Evolutionary conservation across 1,284 basidiomycete genomes (phyloP).

Genomic region (Mycena sp.): DNA sequence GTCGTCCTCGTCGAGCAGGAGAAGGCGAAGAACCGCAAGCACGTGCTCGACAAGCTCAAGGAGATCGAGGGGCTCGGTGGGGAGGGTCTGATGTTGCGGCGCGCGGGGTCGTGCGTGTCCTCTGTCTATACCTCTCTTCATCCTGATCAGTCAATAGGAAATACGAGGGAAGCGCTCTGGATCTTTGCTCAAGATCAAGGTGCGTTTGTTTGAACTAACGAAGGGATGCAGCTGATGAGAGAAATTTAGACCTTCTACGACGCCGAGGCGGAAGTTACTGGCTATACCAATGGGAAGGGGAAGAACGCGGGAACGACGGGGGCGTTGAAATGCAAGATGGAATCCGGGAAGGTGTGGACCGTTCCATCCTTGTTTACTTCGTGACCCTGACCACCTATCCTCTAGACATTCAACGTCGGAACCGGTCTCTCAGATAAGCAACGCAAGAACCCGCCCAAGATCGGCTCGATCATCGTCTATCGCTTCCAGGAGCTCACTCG

Average conservation of each 20-base stretch:
- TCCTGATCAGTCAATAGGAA: conserved; percentile 38
- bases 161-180: conserved; percentile 65
- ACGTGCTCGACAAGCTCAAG: conserved; percentile 64
- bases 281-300: conserved; percentile 65
- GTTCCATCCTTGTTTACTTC: not conserved
- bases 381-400: not conserved
- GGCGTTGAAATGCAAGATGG: conserved; percentile 70
- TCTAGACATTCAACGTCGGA: conserved; percentile 64
- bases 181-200: conserved; percentile 71
- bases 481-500: conserved; percentile 73
- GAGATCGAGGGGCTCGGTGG: conserved; percentile 65
- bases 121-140: not conserved
- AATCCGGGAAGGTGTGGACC: conserved; percentile 59
- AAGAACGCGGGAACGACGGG: conserved; percentile 62
- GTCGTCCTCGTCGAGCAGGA: conserved; percentile 65
- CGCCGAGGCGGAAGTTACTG: conserved; percentile 70
- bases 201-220: conserved; percentile 27
- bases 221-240: not conserved
- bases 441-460: conserved; percentile 60
- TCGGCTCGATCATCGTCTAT: conserved; percentile 70
- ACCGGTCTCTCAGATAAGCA: conserved; percentile 64
- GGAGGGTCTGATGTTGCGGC: conserved; percentile 76
- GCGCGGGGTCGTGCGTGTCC: conserved; percentile 56
- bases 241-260: conserved; percentile 64
- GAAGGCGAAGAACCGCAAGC: conserved; percentile 54